phyloP scores from a whole-genome alignment of 2,329 filamentous ascomycete genomes.

The Ceratocystis albifundus region DNA sequence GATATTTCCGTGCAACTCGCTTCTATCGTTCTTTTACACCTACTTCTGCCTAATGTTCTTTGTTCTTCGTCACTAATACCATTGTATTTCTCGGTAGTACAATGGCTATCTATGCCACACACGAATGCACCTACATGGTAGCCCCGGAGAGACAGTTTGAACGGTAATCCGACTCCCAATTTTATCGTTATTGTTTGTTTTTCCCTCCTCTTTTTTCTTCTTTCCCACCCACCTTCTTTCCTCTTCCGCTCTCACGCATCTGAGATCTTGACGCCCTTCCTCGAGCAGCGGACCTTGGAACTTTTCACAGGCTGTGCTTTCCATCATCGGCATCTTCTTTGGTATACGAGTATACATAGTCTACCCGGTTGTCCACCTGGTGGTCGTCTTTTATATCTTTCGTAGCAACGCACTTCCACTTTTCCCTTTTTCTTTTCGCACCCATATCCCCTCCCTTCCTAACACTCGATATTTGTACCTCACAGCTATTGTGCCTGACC shows the following conservation, averaged over 20 bases:
- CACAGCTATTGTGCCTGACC: background rate
- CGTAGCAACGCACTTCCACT: background rate
- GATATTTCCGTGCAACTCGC: background rate
- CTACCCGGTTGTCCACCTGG: background rate
- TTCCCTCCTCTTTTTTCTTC: background rate
- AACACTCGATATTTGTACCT: background rate
- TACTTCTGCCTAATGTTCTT: background rate
- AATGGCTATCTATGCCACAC: background rate
- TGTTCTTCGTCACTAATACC: background rate
- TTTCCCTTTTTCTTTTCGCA: background rate
- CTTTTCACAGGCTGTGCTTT: background rate
- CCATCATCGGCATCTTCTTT: background rate
- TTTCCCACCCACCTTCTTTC: background rate
- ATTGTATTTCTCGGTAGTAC: background rate
- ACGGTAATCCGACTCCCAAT: too few species aligned
- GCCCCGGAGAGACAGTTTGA: background rate
- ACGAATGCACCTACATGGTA: background rate
- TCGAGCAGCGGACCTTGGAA: background rate
- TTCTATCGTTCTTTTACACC: background rate
- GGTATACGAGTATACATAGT: background rate
- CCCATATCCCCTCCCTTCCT: background rate
- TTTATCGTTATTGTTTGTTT: background rate
- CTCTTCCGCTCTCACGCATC: background rate
- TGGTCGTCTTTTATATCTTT: background rate
- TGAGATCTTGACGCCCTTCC: background rate